Base-by-base conservation (phyloP, 1,139 yeast species). In the Saccharomyces hybrid region DNA sequence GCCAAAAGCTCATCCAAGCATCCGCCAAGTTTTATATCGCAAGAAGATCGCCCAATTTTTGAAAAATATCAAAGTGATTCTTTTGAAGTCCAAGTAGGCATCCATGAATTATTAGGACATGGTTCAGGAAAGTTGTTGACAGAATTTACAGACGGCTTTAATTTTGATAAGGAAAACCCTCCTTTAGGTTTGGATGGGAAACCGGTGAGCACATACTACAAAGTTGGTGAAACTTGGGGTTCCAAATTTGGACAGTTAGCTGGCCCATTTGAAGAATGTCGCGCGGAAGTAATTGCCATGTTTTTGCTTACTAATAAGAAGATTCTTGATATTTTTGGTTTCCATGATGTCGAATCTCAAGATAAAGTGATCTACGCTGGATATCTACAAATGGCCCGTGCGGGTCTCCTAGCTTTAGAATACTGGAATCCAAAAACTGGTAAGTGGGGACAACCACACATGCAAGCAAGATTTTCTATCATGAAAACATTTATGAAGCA, bases 401-500 rank as follows among this genome's bases (percentile, higher is more conserved):
- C 96, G 5, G 96, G 96, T 59, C 75, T 89, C 53, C 66, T 86
- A 47, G 91, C 87, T 1, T 76, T 89, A 65, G 96, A 89, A 69
- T 87, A 79, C 70, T 89, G 95, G 89, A 96, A 88, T 70, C 96
- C 96, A 47, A 71, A 73, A 49, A 78, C 88, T 41, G 74, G 77
- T 58, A 88, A 88, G 70, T 89, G 96, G 96, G 96, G 96, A 38
- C 97, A 89, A 73, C 84, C 96, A n/a, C 97, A 89, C 69, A 88
- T 88, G 90, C 96, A 88, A 74, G 96, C 96, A 5, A 78, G 97
- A 67, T 89, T 80, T 70, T 88, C 93, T 42, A 88, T 89, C 62
- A 78, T 88, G 77, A 87, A 86, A 73, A 79, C 84, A 31, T 83
- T 88, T 67, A 74, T 86, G 64, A 76, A 82, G 54, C 90, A 95